Percentiles rank a stretch among this genome's conserved stretches.
These are phyloP conservation scores for Didymella pinodella DNA, from an alignment of 2,329 filamentous ascomycete species.

Conservation along the genomic window DNA sequence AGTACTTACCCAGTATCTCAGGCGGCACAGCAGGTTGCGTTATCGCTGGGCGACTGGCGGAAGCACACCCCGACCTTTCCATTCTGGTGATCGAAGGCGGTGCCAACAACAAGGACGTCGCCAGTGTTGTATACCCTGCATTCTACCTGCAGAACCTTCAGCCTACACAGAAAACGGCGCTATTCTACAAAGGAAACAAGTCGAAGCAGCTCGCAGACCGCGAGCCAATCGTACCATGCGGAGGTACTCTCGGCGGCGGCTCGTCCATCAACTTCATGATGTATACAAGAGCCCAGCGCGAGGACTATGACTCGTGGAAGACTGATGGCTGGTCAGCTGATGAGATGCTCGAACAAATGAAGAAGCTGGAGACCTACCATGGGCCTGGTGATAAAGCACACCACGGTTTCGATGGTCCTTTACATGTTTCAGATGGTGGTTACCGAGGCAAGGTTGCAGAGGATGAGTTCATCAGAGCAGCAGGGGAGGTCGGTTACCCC, in stretches of 20 bases:
- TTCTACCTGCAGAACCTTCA: slow-evolving; percentile 59
- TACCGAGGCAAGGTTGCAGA: slow-evolving; percentile 54
- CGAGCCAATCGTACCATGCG: slow-evolving; percentile 54
- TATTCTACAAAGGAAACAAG: slow-evolving; percentile 62
- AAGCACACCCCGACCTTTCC: slow-evolving; percentile 59
- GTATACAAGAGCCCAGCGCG: slow-evolving; percentile 56
- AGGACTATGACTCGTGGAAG: slow-evolving; percentile 63
- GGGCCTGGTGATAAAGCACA: slow-evolving; percentile 53
- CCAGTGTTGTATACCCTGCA: slow-evolving; percentile 61
- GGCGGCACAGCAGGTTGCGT: slow-evolving; percentile 53
- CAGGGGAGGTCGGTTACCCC: slow-evolving; percentile 58
- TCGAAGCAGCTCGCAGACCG: slow-evolving; percentile 57
- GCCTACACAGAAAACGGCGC: slow-evolving; percentile 59
- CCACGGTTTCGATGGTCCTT: slow-evolving; percentile 65
- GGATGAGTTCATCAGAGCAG: slow-evolving; percentile 61
- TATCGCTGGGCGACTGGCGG: slow-evolving; percentile 60
- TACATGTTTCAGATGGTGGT: slow-evolving; percentile 63
- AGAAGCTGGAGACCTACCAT: slow-evolving; percentile 67
- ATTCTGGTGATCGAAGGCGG: slow-evolving; percentile 65
- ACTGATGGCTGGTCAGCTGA: slow-evolving; percentile 61
- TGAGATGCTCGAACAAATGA: slow-evolving; percentile 62
- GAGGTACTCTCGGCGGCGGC: slow-evolving; percentile 68
- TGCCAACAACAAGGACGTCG: slow-evolving; percentile 61
- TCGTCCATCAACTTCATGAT: slow-evolving; percentile 53
- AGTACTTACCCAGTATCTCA: slow-evolving; percentile 8